phyloP scores from a whole-genome alignment of 139 green algal species.

The Closterium sp. region DNA sequence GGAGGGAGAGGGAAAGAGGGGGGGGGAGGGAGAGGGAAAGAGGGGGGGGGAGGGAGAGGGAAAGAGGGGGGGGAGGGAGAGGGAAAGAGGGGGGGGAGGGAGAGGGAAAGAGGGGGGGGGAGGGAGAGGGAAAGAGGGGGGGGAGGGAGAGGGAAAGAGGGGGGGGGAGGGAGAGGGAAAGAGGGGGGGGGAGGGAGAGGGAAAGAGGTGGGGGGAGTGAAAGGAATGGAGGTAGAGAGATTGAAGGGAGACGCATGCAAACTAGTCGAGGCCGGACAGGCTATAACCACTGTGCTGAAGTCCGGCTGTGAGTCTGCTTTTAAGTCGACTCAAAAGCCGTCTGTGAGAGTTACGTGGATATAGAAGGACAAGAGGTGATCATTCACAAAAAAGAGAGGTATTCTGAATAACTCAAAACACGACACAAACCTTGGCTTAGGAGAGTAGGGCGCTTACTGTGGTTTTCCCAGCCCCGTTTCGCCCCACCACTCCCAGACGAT shows the following conservation, averaged over 20 bases:
- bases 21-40: no score
- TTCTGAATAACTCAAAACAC: no score
- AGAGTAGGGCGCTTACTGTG: constrained; percentile 35
- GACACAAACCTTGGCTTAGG: no score
- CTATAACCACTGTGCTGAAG: no score
- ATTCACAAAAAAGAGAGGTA: no score
- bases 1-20: not conserved
- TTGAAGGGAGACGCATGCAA: no score
- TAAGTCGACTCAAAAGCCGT: no score
- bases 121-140: not conserved
- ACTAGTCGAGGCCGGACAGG: no score
- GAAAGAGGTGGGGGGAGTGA: not conserved
- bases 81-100: not conserved
- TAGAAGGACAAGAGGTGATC: no score
- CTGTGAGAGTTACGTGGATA: no score
- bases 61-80: not conserved
- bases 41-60: not conserved
- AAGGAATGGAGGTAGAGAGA: not conserved
- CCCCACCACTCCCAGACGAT: constrained; percentile 72
- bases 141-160: not conserved
- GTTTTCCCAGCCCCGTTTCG: constrained; percentile 61
- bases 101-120: not conserved
- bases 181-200: not conserved
- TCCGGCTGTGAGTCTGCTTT: no score
- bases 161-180: not conserved